phyloP scores from a whole-genome alignment of 805 yeast genomes.

The Teunomyces lycoperdinae region DNA sequence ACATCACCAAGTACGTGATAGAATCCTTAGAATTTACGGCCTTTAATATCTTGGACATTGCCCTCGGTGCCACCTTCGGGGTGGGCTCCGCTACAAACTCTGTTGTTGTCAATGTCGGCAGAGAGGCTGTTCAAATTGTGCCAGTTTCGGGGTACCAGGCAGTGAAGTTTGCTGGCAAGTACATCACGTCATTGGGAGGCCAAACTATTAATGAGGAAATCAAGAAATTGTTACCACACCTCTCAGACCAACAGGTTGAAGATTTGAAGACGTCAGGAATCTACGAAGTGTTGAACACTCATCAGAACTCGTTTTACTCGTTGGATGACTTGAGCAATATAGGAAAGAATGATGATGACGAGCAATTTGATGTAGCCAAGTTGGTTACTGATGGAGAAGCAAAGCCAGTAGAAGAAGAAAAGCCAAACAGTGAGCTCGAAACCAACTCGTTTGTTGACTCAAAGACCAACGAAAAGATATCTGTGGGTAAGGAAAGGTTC shows the following conservation, averaged over 20 bases:
- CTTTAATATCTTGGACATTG: conserved; percentile 63
- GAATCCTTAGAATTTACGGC: conserved; percentile 73
- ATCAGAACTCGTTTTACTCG: conserved; percentile 63
- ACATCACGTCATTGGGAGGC: conserved; percentile 60
- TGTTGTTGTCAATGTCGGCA: conserved; percentile 78
- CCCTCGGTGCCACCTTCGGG: conserved; percentile 73
- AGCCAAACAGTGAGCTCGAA: conserved; percentile 67
- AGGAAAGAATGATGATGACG: conserved; percentile 44
- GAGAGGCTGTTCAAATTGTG: conserved; percentile 67
- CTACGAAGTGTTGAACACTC: conserved; percentile 74
- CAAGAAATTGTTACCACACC: conserved; percentile 52
- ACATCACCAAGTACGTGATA: conserved; percentile 69
- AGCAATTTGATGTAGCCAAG: conserved; percentile 83
- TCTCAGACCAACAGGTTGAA: conserved; percentile 61
- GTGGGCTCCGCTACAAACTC: conserved; percentile 64
- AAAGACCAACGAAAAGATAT: conserved; percentile 49
- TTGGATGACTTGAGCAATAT: conserved; percentile 42
- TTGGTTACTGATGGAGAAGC: conserved; percentile 74
- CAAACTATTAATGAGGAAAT: conserved; percentile 55
- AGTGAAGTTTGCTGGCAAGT: conserved; percentile 50
- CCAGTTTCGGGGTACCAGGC: conserved; percentile 77
- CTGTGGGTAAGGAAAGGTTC: conserved; percentile 87
- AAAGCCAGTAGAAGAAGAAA: conserved; percentile 30
- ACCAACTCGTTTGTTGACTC: conserved; percentile 68
- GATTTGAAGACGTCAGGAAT: conserved; percentile 70